These are phyloP conservation scores for Huiozyma naganishii DNA, from an alignment of 805 yeast genomes.

Conservation along the genomic window DNA sequence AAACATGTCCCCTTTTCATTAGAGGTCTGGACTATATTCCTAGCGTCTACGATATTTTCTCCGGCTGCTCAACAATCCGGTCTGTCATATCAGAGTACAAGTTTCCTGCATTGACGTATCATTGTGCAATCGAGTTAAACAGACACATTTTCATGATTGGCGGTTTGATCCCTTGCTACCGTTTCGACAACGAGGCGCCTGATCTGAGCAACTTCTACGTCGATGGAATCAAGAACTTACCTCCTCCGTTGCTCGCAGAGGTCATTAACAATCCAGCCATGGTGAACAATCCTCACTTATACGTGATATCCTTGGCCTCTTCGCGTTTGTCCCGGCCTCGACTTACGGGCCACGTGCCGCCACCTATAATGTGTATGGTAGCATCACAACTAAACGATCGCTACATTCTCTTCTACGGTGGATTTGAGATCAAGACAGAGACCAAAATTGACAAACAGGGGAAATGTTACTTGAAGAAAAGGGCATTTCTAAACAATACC, in stretches of 20 bases:
- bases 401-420: slow-evolving; percentile 60
- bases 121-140: slow-evolving; percentile 31
- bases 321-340: slow-evolving; percentile 28
- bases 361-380: slow-evolving; percentile 39
- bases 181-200: slow-evolving; percentile 19
- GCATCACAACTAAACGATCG: slow-evolving; percentile 42
- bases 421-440: slow-evolving; percentile 38
- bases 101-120: slow-evolving; percentile 36
- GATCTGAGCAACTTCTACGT: slow-evolving; percentile 29
- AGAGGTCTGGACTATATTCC: slow-evolving; percentile 18
- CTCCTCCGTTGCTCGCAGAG: slow-evolving; percentile 34
- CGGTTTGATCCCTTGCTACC: slow-evolving; percentile 30
- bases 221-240: slow-evolving; percentile 34
- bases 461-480: slow-evolving; percentile 29
- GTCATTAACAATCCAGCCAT: slow-evolving; percentile 35
- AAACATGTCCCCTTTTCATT: slow-evolving; percentile 17
- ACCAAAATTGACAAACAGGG: slow-evolving; percentile 25
- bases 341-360: slow-evolving; percentile 37
- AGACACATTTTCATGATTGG: slow-evolving; percentile 35
- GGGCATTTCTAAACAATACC: slow-evolving; percentile 38
- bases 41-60: slow-evolving; percentile 14
- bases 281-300: slow-evolving; percentile 31
- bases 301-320: slow-evolving; percentile 32
- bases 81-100: slow-evolving; percentile 30
- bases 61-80: slow-evolving; percentile 19